Percentiles rank a stretch among this genome's conserved stretches.
Evolutionary conservation across 176 grass and related monocot genomes (phyloP).

Genomic region (Oryza australiensis): DNA sequence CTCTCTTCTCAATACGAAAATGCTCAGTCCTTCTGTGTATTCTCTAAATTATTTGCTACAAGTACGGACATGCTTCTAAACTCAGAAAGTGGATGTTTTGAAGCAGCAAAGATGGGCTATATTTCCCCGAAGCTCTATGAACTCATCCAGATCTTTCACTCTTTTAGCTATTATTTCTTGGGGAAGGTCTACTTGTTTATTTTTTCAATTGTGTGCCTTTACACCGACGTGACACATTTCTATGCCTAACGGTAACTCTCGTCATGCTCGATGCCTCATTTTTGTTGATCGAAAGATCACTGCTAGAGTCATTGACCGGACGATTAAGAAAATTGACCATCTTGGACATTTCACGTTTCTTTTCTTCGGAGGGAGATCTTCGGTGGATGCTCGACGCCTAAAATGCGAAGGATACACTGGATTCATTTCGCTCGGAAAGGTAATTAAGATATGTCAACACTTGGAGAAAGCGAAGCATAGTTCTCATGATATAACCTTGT

Average conservation of each 20-base stretch:
- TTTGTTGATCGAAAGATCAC: slow-evolving; percentile 91
- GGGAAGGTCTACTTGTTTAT: slow-evolving; percentile 14
- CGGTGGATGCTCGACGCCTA: slow-evolving; percentile 61
- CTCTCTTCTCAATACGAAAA: not conserved
- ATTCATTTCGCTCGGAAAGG: slow-evolving; percentile 85
- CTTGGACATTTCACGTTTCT: slow-evolving; percentile 72
- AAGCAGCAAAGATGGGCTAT: slow-evolving; percentile 65
- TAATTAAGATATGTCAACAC: slow-evolving; percentile 35
- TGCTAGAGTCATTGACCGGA: slow-evolving; percentile 69
- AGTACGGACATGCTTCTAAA: slow-evolving; percentile 55
- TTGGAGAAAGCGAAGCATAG: slow-evolving; percentile 30
- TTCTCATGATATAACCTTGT: slow-evolving; percentile 24
- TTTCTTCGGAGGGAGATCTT: slow-evolving; percentile 81
- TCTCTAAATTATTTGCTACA: slow-evolving; percentile 11
- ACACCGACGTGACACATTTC: slow-evolving; percentile 24
- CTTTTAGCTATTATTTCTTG: slow-evolving; percentile 59
- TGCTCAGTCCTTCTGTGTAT: not conserved
- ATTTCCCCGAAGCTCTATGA: slow-evolving; percentile 85
- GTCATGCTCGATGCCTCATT: slow-evolving; percentile 68
- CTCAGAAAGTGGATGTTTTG: slow-evolving; percentile 61
- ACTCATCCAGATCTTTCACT: slow-evolving; percentile 69
- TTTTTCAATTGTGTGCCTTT: not conserved
- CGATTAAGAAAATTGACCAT: slow-evolving; percentile 61
- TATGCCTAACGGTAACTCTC: slow-evolving; percentile 43
- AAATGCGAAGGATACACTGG: slow-evolving; percentile 68